A percentile compares a stretch with the other conserved stretches of the same genome.
Conservation (phyloP, 495 filamentous ascomycete genomes). For the Penicillium pulvis region DNA sequence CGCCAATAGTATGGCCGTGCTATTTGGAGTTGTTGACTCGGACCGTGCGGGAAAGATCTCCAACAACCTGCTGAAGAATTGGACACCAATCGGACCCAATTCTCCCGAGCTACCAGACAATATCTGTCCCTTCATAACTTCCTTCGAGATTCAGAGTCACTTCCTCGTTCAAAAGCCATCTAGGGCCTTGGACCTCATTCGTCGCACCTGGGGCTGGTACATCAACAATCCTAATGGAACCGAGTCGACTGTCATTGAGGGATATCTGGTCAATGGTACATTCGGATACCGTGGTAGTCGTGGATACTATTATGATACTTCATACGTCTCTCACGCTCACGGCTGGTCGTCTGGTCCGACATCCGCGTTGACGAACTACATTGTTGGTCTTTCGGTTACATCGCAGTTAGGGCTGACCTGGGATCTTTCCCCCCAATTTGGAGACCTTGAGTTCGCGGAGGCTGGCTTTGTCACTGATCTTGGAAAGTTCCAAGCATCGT, state of each 20-base stretch:
- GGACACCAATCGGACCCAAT: slow-evolving; percentile 60
- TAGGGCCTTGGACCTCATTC: slow-evolving; percentile 58
- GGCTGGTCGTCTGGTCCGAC: slow-evolving; percentile 65
- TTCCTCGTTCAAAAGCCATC: slow-evolving; percentile 45
- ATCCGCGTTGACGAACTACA: slow-evolving; percentile 51
- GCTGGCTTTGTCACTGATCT: slow-evolving; percentile 58
- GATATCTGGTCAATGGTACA: slow-evolving; percentile 56
- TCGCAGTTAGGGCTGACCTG: slow-evolving; percentile 52
- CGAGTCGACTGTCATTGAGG: slow-evolving; percentile 61
- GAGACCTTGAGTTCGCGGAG: slow-evolving; percentile 50
- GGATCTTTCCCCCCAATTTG: slow-evolving; percentile 54
- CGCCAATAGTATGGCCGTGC: slow-evolving; percentile 52
- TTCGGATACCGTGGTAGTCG: slow-evolving; percentile 56
- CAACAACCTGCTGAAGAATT: slow-evolving; percentile 49
- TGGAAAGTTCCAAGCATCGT: slow-evolving; percentile 51
- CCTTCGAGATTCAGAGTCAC: slow-evolving; percentile 64
- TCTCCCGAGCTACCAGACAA: slow-evolving; percentile 59
- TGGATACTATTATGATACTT: slow-evolving; percentile 38
- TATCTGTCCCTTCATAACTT: slow-evolving; percentile 62
- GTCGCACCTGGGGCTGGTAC: slow-evolving; percentile 63
- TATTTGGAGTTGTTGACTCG: slow-evolving; percentile 39
- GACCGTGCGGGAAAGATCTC: slow-evolving; percentile 43
- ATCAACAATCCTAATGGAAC: slow-evolving; percentile 62
- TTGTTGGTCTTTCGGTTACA: slow-evolving; percentile 56
- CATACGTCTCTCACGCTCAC: slow-evolving; percentile 56